Evolutionary conservation across 805 yeast genomes (phyloP).

Genomic region (Vanderwaltozyma tropicalis): DNA sequence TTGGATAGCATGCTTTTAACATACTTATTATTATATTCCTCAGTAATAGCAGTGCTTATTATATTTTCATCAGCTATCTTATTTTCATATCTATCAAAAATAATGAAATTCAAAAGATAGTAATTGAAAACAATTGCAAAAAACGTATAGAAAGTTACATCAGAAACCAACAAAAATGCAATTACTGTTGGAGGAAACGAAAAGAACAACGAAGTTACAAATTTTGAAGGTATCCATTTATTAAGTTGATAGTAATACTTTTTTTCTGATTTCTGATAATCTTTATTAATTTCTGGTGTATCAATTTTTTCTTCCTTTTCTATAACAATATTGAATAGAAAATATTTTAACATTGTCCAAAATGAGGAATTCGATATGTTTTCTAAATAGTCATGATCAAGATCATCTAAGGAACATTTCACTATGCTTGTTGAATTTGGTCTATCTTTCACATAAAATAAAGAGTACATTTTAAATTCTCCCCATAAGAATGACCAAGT

Average conservation of each 20-base stretch:
- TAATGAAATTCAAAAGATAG: conserved; percentile 30
- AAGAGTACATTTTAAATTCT: conserved; percentile 13
- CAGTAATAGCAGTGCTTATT: conserved; percentile 47
- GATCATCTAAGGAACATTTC: conserved; percentile 3
- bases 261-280: conserved; percentile 2
- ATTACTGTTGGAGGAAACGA: conserved; percentile 51
- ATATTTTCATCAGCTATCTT: conserved; percentile 50
- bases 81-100: conserved; percentile 36
- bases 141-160: conserved; percentile 31
- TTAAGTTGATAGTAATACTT: conserved; percentile 43
- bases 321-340: conserved; percentile 5
- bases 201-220: conserved; percentile 40
- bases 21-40: conserved; percentile 53
- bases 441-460: conserved; percentile 12
- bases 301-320: conserved; percentile 4
- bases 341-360: conserved; percentile 14
- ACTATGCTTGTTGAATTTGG: conserved; percentile 3
- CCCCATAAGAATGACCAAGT: conserved; percentile 15
- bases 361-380: conserved; percentile 13
- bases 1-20: conserved; percentile 48
- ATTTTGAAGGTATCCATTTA: conserved; percentile 60
- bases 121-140: conserved; percentile 32
- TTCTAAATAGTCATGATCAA: conserved; percentile 15
- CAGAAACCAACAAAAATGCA: conserved; percentile 31
- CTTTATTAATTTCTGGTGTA: not conserved